Evolutionary conservation across 805 yeast genomes (phyloP), one percentile per base, ranked within the genome.

Genomic region (Nakazawaea wyomingensis): DNA sequence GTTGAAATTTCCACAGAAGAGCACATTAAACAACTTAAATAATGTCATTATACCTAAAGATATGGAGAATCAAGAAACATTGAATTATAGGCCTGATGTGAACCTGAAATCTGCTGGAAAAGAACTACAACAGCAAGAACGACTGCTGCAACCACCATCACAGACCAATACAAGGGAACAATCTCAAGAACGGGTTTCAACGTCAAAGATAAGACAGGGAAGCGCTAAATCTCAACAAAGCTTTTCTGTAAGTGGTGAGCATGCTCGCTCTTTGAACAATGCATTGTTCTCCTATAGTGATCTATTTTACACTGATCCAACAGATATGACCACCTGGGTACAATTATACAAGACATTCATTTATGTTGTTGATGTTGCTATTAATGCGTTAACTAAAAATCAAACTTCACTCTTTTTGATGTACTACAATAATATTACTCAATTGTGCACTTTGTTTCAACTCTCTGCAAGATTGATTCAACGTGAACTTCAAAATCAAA

Each of bases 261-360:
- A 31, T 26, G 32, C 11, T 13, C 43, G 22, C 11, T 14, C 31
- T 13, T 14, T 39, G 13, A 49, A 51, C n/a, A 47, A 42, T 51
- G 36, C 47, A n/a, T 33, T 57, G 8, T 47, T 54, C 39, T 48
- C 45, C 34, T 40, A 46, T 34, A 68, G 69, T 4, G 70, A 62
- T 9, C 48, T 76, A 8, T 83, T 82, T 55, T 81, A 80, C 54
- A 68, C 68, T 44, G 80, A 80, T 45, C 72, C 79, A 10, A 60
- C 73, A 9, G 91, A 85, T 55, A 64, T 82, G 19, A 62, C 68
- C 17, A 66, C 68, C 9, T 85, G 91, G 91, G 65, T 75, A 3
- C 76, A 71, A 18, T 57, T 82, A 32, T 64, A 68, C 34, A 73
- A 71, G 38, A 65, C 69, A 5, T 69, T 80, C 37, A 58, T 68